Evolutionary conservation across 371 early-diverging fungal genomes (phyloP), one percentile per base, ranked within the genome.

Genomic region (Lichtheimia ramosa): DNA sequence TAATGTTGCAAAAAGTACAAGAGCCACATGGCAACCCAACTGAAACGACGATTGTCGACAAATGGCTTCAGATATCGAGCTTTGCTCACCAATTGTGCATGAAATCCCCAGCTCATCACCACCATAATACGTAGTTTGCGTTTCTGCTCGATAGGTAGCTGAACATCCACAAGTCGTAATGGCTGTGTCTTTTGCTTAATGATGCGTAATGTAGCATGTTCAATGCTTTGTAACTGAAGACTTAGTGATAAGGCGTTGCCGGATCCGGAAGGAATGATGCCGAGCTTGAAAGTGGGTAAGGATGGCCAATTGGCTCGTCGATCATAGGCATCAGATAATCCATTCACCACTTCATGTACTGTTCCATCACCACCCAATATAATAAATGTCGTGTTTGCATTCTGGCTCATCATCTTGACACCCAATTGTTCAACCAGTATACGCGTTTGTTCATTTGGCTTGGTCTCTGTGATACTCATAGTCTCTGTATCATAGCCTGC

Each of bases 31-130:
- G 81, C 81, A 2, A 75, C 77, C 59, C 69, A 51, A 2, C 72
- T 69, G 51, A 80, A 80, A 1, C 81, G 71, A 16, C 50, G 48
- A 46, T 80, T 80, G 20, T 77, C 81, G 66, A 80, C 70, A 41
- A 69, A 66, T 16, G 66, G 65, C 1, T 68, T 62, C 15, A 80
- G 51, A 20, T 71, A 73, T 21, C 71, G 51, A 2, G 81, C 62
- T 50, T 77, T 75, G 42, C 68, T 63, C 13, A 80, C 81, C 25
- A 80, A 63, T 48, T 80, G 77, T n/a, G 77, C 75, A 62, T 80
- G 81, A 54, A 80, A 80, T 24, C 81, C 81, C 74, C 75, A 80
- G 28, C 77, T 77, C 71, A 80, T 62, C 14, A 80, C 77, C 12
- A 80, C 77, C 0, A 80, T 34, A 8, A 80, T 40, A 4, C 71